Evolutionary conservation across 768 basidiomycete species (phyloP), one percentile per base, ranked within the genome.

Genomic region (Auricularia sp.): DNA sequence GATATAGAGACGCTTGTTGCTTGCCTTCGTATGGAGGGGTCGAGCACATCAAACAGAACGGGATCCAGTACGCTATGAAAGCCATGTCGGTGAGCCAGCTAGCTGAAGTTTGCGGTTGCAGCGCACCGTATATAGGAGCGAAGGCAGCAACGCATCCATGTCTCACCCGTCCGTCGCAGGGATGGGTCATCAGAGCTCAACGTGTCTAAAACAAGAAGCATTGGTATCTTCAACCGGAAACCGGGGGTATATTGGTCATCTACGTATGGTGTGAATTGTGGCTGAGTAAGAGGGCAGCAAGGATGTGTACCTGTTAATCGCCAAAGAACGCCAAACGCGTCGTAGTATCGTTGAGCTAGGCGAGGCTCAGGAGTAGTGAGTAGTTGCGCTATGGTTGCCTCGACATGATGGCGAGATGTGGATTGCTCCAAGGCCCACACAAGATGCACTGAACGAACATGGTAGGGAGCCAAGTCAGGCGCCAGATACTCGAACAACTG

Each of bases 111-210:
- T 7, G 39, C 13, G 13, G 8, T 42, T 29, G 29, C 21, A 18
- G 62, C 79, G 42, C 74, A 94, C 94, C 95, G 85, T 65, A 94
- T 78, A 73, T 96, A 96, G 1, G 94, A 95, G 73, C 89, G 91
- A 36, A 98, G 80, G 70, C 87, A 93, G 71, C 92, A 94, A 34
- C 95, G 84, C 89, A 99, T 94, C 97, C 97, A 99, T 0, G 94
- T 94, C 74, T 98, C 96, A 14, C 91, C 92, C 37, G 90, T 80
- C 11, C 93, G 83, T 34, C 89, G 86, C 10, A 90, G 74, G 66
- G 77, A 77, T 7, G 92, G 90, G 68, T 93, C 87, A 37, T 88
- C 85, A 45, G 81, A 87, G 70, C 87, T 88, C 61, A 98, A 75
- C 0, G 87, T 86, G 71, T 96, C 94, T 62, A 98, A 76, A 36